Evolutionary conservation across 179 eudicot species (phyloP).

Genomic region (Silene coronaria): DNA sequence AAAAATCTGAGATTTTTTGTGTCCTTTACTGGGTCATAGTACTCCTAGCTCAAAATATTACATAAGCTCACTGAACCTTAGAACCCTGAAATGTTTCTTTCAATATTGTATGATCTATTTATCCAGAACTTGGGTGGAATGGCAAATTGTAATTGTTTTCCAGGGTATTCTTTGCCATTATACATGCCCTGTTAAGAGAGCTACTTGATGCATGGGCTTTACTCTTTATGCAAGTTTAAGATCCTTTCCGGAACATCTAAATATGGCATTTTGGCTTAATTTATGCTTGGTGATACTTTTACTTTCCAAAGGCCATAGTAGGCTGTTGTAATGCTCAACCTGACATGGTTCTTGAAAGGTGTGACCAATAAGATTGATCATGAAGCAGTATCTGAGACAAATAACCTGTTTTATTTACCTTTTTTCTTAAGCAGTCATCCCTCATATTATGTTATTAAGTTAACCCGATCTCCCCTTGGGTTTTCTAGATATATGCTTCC

Average conservation of each 20-base stretch:
- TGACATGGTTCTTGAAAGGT: background rate
- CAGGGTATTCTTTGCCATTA: background rate
- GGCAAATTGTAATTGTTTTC: background rate
- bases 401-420: too few species aligned
- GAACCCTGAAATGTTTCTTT: background rate
- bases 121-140: background rate
- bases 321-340: slow-evolving; percentile 5
- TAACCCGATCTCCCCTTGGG: background rate
- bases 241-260: too few species aligned
- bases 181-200: background rate
- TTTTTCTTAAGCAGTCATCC: background rate
- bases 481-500: background rate
- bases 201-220: background rate
- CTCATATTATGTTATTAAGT: background rate
- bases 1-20: background rate
- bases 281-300: background rate
- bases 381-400: background rate
- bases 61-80: background rate
- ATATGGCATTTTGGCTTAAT: background rate
- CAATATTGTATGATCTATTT: background rate
- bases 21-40: background rate
- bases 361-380: background rate
- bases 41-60: background rate
- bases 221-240: background rate
- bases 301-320: background rate